Conservation (phyloP, 495 filamentous ascomycete species). For the Zalerion maritima region DNA sequence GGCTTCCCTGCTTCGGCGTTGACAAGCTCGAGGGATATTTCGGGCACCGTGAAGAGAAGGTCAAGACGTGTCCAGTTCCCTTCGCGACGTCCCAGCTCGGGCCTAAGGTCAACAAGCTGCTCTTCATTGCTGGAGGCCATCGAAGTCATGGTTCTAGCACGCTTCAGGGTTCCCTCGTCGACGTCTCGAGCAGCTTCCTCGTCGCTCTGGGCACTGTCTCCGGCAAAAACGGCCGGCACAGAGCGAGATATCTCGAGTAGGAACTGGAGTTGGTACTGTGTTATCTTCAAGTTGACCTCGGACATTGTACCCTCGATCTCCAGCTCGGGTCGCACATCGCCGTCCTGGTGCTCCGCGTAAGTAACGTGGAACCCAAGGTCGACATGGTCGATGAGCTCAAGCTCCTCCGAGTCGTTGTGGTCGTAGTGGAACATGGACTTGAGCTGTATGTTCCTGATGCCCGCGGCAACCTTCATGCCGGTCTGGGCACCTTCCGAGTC, state of each 20-base stretch:
- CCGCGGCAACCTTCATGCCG: slow-evolving; percentile 80
- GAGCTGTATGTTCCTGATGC: slow-evolving; percentile 79
- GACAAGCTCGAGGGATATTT: slow-evolving; percentile 77
- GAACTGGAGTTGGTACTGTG: slow-evolving; percentile 81
- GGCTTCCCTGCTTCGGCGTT: slow-evolving; percentile 59
- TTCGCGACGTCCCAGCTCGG: slow-evolving; percentile 46
- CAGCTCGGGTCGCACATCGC: slow-evolving; percentile 70
- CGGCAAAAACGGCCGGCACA: slow-evolving; percentile 72
- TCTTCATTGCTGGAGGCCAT: slow-evolving; percentile 24
- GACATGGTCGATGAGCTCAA: slow-evolving; percentile 93
- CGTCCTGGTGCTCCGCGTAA: slow-evolving; percentile 69
- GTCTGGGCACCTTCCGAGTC: slow-evolving; percentile 52
- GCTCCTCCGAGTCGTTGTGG: slow-evolving; percentile 57
- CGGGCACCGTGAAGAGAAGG: slow-evolving; percentile 77
- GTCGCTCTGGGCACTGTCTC: slow-evolving; percentile 53
- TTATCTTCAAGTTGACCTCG: slow-evolving; percentile 76
- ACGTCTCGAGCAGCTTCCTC: slow-evolving; percentile 39
- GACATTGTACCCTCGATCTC: slow-evolving; percentile 87
- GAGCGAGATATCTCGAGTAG: slow-evolving; percentile 70
- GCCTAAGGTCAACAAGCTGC: slow-evolving; percentile 39
- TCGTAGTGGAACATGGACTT: slow-evolving; percentile 81
- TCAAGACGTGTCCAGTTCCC: slow-evolving; percentile 88
- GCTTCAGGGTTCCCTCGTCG: slow-evolving; percentile 27
- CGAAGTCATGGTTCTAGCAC: slow-evolving; percentile 32
- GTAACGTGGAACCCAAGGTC: slow-evolving; percentile 85